These are phyloP conservation scores for Thecaphora thlaspeos DNA, from an alignment of 1,284 basidiomycete species.

Conservation along the genomic window DNA sequence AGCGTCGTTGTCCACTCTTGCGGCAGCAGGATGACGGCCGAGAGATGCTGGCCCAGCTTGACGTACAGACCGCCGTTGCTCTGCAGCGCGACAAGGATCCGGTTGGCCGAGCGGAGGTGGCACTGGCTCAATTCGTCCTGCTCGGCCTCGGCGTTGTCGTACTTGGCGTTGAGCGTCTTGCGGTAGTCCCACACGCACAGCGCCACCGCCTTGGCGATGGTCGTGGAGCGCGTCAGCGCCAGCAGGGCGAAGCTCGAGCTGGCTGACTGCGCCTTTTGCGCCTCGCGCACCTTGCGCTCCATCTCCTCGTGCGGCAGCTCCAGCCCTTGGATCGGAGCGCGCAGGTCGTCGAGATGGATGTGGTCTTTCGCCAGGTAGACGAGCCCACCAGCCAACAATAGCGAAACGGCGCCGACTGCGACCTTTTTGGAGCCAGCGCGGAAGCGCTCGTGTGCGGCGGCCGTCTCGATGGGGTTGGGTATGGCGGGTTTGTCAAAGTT, in stretches of 20 bases:
- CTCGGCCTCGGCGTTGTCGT: slow-evolving; percentile 28
- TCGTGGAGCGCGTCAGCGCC: slow-evolving; percentile 48
- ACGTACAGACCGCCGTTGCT: slow-evolving; percentile 89
- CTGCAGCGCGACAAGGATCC: slow-evolving; percentile 50
- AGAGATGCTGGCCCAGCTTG: slow-evolving; percentile 70
- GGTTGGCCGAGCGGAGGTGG: slow-evolving; percentile 53
- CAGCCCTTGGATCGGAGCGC: slow-evolving; percentile 18
- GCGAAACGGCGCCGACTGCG: slow-evolving; percentile 5
- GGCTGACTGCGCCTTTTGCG: slow-evolving; percentile 35
- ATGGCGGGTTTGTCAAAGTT: slow-evolving; percentile 55
- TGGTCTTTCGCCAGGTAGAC: slow-evolving; percentile 29
- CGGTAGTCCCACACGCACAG: slow-evolving; percentile 57
- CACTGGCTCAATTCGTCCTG: slow-evolving; percentile 49
- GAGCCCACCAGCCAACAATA: slow-evolving; percentile 11
- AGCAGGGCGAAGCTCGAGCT: slow-evolving; percentile 43
- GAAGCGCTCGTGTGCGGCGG: slow-evolving; percentile 48
- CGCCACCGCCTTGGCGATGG: slow-evolving; percentile 53
- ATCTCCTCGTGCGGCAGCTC: slow-evolving; percentile 42
- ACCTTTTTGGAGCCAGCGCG: slow-evolving; percentile 23
- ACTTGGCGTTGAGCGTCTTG: slow-evolving; percentile 42
- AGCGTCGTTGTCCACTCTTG: slow-evolving; percentile 69
- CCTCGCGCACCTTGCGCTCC: slow-evolving; percentile 37
- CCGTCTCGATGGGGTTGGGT: slow-evolving; percentile 50
- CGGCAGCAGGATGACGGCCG: slow-evolving; percentile 70
- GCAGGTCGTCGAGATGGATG: slow-evolving; percentile 37